Evolutionary conservation across 768 basidiomycete genomes (phyloP).

Genomic region (Podaxis pistillaris): DNA sequence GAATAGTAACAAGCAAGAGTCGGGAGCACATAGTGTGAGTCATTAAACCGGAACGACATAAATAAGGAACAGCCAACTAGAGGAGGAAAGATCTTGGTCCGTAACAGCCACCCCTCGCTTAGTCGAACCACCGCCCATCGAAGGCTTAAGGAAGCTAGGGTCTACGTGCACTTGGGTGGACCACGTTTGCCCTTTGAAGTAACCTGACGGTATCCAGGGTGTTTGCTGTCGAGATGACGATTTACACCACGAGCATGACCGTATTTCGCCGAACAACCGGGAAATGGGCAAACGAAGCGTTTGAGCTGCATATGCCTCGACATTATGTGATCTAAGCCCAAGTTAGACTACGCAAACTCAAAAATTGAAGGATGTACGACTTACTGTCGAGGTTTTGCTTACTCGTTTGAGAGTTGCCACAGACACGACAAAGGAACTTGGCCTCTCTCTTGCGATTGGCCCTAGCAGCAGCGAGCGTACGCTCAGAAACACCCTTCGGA

Average conservation of each 20-base stretch:
- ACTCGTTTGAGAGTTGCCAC: conserved; percentile 12
- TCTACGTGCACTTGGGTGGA: not conserved
- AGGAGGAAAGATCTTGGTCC: not conserved
- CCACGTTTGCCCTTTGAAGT: conserved; percentile 2
- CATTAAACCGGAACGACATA: not conserved
- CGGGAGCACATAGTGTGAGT: not conserved
- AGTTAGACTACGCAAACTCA: not conserved
- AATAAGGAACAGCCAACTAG: not conserved
- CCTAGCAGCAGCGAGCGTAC: conserved; percentile 2
- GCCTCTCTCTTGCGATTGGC: conserved; percentile 11
- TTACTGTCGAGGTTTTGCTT: conserved; percentile 14
- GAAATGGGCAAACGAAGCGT: conserved; percentile 3
- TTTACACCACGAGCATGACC: conserved; percentile 12
- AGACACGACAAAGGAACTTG: conserved; percentile 4
- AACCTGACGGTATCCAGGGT: conserved; percentile 8
- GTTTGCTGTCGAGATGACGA: conserved; percentile 13
- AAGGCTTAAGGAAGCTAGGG: not conserved
- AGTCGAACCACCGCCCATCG: not conserved
- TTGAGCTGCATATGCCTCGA: conserved; percentile 10
- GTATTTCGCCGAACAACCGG: conserved; percentile 4
- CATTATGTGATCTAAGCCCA: conserved; percentile 1
- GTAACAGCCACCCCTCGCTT: not conserved
- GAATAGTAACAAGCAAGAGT: not conserved
- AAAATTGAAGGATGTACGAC: not conserved
- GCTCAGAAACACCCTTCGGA: conserved; percentile 12